A percentile compares a stretch with the other conserved stretches of the same genome.
phyloP scores from a whole-genome alignment of 2,329 filamentous ascomycete genomes.

The Exophiala mesophila region DNA sequence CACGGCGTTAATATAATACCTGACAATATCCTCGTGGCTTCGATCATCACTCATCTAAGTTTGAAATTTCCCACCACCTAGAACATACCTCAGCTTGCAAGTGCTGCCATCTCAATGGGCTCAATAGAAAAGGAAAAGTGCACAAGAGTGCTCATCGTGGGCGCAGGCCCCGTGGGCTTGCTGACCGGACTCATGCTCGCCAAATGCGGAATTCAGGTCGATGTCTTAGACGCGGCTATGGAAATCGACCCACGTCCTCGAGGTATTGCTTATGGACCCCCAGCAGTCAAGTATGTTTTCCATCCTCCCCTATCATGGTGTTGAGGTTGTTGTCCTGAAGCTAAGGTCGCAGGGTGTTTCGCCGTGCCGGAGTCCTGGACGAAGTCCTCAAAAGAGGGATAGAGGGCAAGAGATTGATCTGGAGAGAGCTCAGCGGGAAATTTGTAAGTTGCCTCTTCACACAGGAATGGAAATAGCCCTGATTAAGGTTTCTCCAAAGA shows the following conservation, averaged over 20 bases:
- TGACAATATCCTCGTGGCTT: constrained; percentile 1
- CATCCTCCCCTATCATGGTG: neutral
- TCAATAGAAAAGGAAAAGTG: neutral
- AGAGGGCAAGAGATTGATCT: constrained; percentile 38
- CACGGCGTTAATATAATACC: neutral
- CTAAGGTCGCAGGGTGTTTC: neutral
- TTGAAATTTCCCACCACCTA: neutral
- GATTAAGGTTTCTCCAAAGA: neutral
- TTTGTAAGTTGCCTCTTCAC: neutral
- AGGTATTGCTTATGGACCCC: constrained; percentile 2
- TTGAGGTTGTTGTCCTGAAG: neutral
- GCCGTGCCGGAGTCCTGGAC: constrained; percentile 1
- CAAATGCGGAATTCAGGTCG: neutral
- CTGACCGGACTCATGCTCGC: constrained; percentile 1
- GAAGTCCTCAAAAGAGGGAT: constrained; percentile 38
- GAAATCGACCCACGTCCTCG: constrained; percentile 1
- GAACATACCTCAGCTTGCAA: neutral
- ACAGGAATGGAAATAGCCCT: neutral
- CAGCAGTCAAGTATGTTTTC: constrained; percentile 31
- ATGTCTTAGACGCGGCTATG: neutral
- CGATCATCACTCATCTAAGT: neutral
- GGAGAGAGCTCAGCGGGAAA: constrained; percentile 37
- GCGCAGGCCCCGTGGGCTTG: constrained; percentile 12
- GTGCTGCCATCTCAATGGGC: neutral
- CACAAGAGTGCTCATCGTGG: constrained; percentile 22